Conservation (phyloP, 1,284 basidiomycete genomes). For the Phellopilus nigrolimitatus region DNA sequence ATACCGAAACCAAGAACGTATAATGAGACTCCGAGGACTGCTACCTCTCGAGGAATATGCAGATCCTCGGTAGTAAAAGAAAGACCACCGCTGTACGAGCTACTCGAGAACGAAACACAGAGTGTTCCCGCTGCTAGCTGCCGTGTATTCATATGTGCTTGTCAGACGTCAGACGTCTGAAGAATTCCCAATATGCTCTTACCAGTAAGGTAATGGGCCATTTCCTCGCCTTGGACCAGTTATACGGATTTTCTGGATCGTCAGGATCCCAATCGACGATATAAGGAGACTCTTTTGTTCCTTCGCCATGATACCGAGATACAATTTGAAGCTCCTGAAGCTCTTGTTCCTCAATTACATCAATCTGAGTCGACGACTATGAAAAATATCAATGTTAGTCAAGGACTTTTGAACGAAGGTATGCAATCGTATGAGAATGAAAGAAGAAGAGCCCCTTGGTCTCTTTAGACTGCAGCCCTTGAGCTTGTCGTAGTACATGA, state of each 20-base stretch:
- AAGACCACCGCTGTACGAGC: slow-evolving; percentile 55
- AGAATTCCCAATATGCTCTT: slow-evolving; percentile 19
- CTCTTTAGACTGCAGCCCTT: neutral
- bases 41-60: slow-evolving; percentile 46
- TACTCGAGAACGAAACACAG: slow-evolving; percentile 60
- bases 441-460: neutral
- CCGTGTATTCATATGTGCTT: slow-evolving; percentile 10
- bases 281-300: slow-evolving; percentile 47
- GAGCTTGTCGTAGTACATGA: neutral
- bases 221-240: slow-evolving; percentile 42
- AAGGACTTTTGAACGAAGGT: too few species aligned
- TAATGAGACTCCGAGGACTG: slow-evolving; percentile 56
- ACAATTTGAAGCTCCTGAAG: neutral
- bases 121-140: slow-evolving; percentile 47
- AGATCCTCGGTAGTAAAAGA: slow-evolving; percentile 43
- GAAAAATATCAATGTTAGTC: neutral
- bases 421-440: too few species aligned
- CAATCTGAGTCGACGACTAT: neutral
- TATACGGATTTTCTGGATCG: slow-evolving; percentile 60
- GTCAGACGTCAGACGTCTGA: slow-evolving; percentile 1
- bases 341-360: neutral
- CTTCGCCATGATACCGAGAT: slow-evolving; percentile 32
- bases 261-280: slow-evolving; percentile 52
- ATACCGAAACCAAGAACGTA: slow-evolving; percentile 48
- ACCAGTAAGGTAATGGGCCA: slow-evolving; percentile 57